Evolutionary conservation across 2,329 filamentous ascomycete species (phyloP), one percentile per base, ranked within the genome.

Genomic region (Herpotrichia juniperi): DNA sequence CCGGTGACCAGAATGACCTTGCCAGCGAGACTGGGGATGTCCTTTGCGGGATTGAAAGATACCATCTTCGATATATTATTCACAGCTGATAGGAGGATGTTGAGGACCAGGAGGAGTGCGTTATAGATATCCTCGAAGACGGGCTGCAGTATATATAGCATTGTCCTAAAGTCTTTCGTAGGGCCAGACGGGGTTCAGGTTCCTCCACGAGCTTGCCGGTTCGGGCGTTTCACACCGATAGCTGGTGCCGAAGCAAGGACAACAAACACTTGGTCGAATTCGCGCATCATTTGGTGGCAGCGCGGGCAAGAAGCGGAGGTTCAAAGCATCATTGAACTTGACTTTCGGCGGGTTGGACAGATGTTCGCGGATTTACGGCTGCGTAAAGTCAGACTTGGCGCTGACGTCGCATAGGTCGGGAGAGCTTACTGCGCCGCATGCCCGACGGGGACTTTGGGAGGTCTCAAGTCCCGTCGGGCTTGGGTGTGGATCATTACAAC

Each of bases 1-100:
- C 71, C 71, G 8, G 71, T 74, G 12, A 73, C 68, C 0, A 74
- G 45, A n/a, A 73, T 63, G 14, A 73, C 59, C 43, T 70, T 72
- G 50, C 69, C 69, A 24, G 58, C 58, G 2, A 73, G 50, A 30
- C 57, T 64, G 1, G 54, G 54, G 31, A 63, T 59, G 22, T 66
- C 61, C 26, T 28, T 50, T 25, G 58, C 59, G 10, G 68, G 69
- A 31, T 66, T 53, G 50, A 73, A 73, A 1, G 45, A 42, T 48
- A 64, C 48, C 19, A 21, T 57, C 10, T 28, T 42, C 10, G 54
- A 21, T 17, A 28, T 16, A 17, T 57, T 40, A 42, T 11, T 30
- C 9, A 54, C 12, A 43, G 53, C 46, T 22, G 54, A 53, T 16
- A 57, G 10, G 14, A 59, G 14, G 43, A 62, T 52, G 26, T 53